Base-by-base conservation (phyloP, 768 basidiomycete genomes). In the Leccinum obscurum region DNA sequence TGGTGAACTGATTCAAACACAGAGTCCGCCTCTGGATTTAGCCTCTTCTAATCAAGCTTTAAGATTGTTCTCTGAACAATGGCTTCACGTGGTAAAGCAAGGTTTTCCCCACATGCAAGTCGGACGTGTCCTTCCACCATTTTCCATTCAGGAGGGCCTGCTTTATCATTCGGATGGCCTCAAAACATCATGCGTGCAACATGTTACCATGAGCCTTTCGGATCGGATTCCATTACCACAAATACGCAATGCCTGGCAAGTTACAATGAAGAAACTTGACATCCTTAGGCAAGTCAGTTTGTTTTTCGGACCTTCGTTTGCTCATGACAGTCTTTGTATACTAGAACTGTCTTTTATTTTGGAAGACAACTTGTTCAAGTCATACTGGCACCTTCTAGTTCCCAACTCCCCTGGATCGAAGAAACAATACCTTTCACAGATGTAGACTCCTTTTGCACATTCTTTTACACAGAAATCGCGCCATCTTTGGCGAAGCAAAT, bases 91-190 rank as follows among this genome's bases (percentile, higher is more conserved):
- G 46, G 62, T 57, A 5, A 17, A 55, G 51, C 48, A 62, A 49
- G 56, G 48, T 13, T 30, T 30, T 30, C 30, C 8, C 8, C 30
- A 30, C 2, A 13, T 55, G 6, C 57, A 54, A 15, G 50, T 72
- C 9, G 61, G 50, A 37, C 57, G 52, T 13, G 62, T 75, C 56
- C 77, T 80, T 24, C 81, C 81, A 20, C 71, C 81, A 30, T 79
- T 81, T 55, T 71, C 80, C 20, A 71, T 81, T 14, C 81, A 82
- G 59, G 80, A 80, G 67, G 81, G 81, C 22, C 76, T 82, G 17
- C 65, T 82, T 54, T 75, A 77, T 53, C 74, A 77, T 37, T 78
- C 80, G 5, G 72, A 72, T 34, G 71, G 73, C n/a, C 60, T 69
- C 26, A 69, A 72, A 44, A 70, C 72, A 1, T 72, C 80, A 56